Percentiles rank a stretch among this genome's conserved stretches.
phyloP scores from a whole-genome alignment of 352 stramenopile genomes.

The Poterioochromonas sp. region DNA sequence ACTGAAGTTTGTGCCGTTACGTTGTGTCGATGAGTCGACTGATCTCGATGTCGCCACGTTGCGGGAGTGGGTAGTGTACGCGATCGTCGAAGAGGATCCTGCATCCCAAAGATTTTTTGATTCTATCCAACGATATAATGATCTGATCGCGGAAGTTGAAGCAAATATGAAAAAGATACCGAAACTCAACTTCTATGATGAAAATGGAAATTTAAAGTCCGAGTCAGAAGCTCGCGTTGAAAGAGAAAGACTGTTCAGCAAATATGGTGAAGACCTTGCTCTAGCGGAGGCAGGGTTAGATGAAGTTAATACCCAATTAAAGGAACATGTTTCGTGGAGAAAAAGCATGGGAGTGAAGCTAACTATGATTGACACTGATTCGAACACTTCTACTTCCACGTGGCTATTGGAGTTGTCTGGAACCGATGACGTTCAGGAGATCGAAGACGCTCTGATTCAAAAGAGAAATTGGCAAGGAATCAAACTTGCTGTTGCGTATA shows the following conservation, averaged over 20 bases:
- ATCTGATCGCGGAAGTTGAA: neutral
- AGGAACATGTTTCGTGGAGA: conserved; percentile 32
- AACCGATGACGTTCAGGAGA: neutral
- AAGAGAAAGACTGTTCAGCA: conserved; percentile 36
- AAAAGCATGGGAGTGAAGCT: conserved; percentile 29
- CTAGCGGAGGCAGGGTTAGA: conserved; percentile 33
- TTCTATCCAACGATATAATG: neutral
- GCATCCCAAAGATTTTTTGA: neutral
- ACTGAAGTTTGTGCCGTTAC: neutral
- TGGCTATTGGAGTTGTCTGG: conserved; percentile 28
- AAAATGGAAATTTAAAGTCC: neutral
- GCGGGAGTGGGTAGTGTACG: conserved; percentile 5
- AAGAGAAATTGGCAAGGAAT: conserved; percentile 41
- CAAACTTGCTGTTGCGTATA: conserved; percentile 35
- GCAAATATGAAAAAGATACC: neutral
- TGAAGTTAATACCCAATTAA: conserved; percentile 28
- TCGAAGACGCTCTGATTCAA: conserved; percentile 37
- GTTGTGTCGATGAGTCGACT: neutral
- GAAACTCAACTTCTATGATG: neutral
- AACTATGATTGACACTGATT: neutral
- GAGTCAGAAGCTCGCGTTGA: conserved; percentile 26
- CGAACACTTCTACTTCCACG: conserved; percentile 12
- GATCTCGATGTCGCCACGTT: neutral
- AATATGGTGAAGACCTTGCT: conserved; percentile 35
- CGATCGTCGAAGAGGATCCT: conserved; percentile 19